These are phyloP conservation scores for Dioscorea zingiberensis DNA, from an alignment of 106 monocot genomes.

Conservation along the genomic window DNA sequence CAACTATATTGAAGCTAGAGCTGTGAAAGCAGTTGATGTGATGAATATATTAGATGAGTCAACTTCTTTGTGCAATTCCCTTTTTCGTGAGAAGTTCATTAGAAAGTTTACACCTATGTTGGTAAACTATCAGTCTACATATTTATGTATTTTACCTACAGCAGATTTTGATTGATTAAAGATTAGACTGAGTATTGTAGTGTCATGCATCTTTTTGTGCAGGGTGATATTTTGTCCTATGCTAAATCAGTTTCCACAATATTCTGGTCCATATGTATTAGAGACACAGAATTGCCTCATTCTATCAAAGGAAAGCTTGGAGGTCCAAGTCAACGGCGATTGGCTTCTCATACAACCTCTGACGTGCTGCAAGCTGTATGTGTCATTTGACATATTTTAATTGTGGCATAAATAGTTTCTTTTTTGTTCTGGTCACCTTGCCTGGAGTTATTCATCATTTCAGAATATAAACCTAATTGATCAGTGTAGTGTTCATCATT, in stretches of 20 bases:
- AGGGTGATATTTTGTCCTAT: conserved; percentile 55
- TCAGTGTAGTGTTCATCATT: too few relatives aligned
- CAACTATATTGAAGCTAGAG: conserved; percentile 5
- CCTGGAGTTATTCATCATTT: too few relatives aligned
- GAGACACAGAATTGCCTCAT: conserved; percentile 30
- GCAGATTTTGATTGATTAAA: too few relatives aligned
- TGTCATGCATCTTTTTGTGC: conserved; percentile 1
- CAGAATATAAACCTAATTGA: too few relatives aligned
- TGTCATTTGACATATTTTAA: neutral
- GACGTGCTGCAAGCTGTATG: conserved; percentile 70
- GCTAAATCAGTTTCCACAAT: conserved; percentile 32
- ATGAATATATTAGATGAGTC: conserved; percentile 9
- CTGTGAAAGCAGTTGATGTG: conserved; percentile 1
- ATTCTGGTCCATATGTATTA: conserved; percentile 45
- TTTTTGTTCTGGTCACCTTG: too few relatives aligned
- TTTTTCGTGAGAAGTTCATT: conserved; percentile 15
- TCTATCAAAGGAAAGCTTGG: conserved; percentile 91
- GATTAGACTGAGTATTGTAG: too few relatives aligned
- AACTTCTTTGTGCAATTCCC: conserved; percentile 14
- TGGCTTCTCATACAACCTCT: conserved; percentile 48
- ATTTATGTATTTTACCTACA: too few relatives aligned
- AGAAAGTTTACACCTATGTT: conserved; percentile 19
- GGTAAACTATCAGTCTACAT: conserved; percentile 18
- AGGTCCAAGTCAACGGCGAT: conserved; percentile 70
- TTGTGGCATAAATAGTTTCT: too few relatives aligned